Base-by-base conservation (phyloP, 352 stramenopile species). In the Globisporangium carolinianum region DNA sequence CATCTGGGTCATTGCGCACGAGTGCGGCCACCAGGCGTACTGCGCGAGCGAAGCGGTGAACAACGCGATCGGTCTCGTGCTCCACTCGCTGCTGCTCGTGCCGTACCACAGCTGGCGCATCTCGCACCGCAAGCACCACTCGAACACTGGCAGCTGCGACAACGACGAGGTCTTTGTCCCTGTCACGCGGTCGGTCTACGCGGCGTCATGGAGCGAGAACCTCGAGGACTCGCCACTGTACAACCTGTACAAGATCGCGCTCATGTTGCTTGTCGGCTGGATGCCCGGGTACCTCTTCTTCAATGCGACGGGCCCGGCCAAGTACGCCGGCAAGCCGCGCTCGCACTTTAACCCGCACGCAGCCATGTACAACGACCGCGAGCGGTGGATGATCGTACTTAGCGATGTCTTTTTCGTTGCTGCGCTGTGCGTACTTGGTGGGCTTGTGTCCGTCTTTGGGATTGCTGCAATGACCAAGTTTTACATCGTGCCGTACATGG, bases 81-180 rank as follows among this genome's bases (percentile, higher is more conserved):
- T 98, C 43, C 96, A 99, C 81, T 98, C 97, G 67, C 83, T 86
- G 37, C 77, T 99, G 42, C 83, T 99, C 38, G 96, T 99, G 62
- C 97, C 97, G 8, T 99, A 99, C 90, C 97, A 98, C 87, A 97
- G 88, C 55, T 99, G 97, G 97, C 89, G 97, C 64, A 90, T 97
- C 69, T 97, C 89, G 46, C 95, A 98, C 81, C 94, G 91, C 48
- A 86, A 97, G 45, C 94, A 98, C 77, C 95, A 98, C 79, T 98
- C 97, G 54, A 94, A 98, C 79, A 96, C 97, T 48, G 92, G 87
- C 35, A 93, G 75, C 61, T 96, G 85, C 68, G 91, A 98, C 64
- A 97, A 99, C 73, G 97, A 98, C 68, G 96, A 99, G 75, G 96
- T 97, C n/a, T 98, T 99, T 62, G 86, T 97, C 53, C 95, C 97